Percentiles rank a stretch among this genome's conserved stretches.
phyloP scores from a whole-genome alignment of 495 filamentous ascomycete genomes.

The Penicillium goetzii region DNA sequence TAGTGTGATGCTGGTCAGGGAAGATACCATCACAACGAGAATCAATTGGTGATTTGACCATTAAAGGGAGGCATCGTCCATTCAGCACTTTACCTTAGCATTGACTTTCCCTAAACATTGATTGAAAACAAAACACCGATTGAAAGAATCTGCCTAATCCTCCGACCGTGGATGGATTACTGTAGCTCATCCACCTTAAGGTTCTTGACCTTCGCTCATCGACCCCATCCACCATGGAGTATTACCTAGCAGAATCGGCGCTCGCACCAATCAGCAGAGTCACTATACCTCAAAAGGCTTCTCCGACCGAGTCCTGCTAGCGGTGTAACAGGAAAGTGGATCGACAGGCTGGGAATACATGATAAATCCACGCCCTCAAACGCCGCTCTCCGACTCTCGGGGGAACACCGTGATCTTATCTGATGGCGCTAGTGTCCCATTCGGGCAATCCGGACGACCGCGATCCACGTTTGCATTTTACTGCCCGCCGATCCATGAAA shows the following conservation, averaged over 20 bases:
- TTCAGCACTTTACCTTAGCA: too few relatives aligned
- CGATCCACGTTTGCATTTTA: conserved; percentile 17
- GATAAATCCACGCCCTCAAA: conserved; percentile 8
- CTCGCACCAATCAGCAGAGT: conserved; percentile 22
- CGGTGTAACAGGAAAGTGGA: conserved; percentile 27
- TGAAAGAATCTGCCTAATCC: conserved; percentile 18
- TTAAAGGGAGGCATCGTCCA: background rate
- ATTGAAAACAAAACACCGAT: background rate
- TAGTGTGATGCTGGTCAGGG: background rate
- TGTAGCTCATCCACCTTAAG: background rate
- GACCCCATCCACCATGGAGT: background rate
- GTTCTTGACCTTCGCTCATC: conserved; percentile 13
- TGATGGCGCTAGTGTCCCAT: conserved; percentile 31
- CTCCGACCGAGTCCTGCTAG: conserved; percentile 15
- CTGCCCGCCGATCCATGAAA: conserved; percentile 16
- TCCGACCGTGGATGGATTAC: conserved; percentile 20
- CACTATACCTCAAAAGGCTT: conserved; percentile 15
- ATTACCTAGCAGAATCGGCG: conserved; percentile 34
- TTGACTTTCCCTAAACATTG: background rate
- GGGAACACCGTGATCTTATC: conserved; percentile 33
- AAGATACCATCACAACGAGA: background rate
- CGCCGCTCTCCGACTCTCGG: conserved; percentile 29
- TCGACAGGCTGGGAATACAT: conserved; percentile 22
- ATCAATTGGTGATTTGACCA: background rate
- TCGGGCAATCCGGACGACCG: conserved; percentile 20